A percentile compares a stretch with the other conserved stretches of the same genome.
These are phyloP conservation scores for Williopsis jadinii DNA, from an alignment of 1,139 yeast species.

Conservation along the genomic window DNA sequence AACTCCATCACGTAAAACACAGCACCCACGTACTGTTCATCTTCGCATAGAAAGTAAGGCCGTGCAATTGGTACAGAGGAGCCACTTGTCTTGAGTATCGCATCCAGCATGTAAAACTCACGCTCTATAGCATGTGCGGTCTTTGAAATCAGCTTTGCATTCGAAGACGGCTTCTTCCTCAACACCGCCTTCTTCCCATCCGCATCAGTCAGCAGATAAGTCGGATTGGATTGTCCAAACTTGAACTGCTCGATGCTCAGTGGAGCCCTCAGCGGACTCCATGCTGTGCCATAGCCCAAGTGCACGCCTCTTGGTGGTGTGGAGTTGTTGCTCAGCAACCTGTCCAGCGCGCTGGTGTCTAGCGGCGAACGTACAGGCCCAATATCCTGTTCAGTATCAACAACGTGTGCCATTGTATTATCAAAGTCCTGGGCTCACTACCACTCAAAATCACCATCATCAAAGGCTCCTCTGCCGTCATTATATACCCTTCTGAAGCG, in stretches of 20 bases:
- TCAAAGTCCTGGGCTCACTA: not conserved
- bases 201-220: slow-evolving; percentile 43
- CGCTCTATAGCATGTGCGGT: slow-evolving; percentile 65
- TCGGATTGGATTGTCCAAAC: slow-evolving; percentile 65
- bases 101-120: slow-evolving; percentile 49
- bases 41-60: slow-evolving; percentile 44
- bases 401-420: slow-evolving; percentile 7
- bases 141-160: slow-evolving; percentile 43
- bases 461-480: too few relatives aligned
- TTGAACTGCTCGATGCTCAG: slow-evolving; percentile 43
- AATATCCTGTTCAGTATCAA: slow-evolving; percentile 20
- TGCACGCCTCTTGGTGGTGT: slow-evolving; percentile 5
- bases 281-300: slow-evolving; percentile 5
- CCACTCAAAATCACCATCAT: too few relatives aligned
- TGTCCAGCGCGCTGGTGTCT: slow-evolving; percentile 29
- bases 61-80: slow-evolving; percentile 40
- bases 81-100: slow-evolving; percentile 27
- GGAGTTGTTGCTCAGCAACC: slow-evolving; percentile 22
- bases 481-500: too few relatives aligned
- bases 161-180: slow-evolving; percentile 56
- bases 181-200: slow-evolving; percentile 41
- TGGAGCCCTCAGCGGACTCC: slow-evolving; percentile 18
- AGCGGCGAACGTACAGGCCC: slow-evolving; percentile 22
- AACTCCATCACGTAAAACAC: slow-evolving; percentile 59
- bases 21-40: slow-evolving; percentile 41